Conservation (phyloP, 495 filamentous ascomycete species). For the Aspergillus ellipticus region DNA sequence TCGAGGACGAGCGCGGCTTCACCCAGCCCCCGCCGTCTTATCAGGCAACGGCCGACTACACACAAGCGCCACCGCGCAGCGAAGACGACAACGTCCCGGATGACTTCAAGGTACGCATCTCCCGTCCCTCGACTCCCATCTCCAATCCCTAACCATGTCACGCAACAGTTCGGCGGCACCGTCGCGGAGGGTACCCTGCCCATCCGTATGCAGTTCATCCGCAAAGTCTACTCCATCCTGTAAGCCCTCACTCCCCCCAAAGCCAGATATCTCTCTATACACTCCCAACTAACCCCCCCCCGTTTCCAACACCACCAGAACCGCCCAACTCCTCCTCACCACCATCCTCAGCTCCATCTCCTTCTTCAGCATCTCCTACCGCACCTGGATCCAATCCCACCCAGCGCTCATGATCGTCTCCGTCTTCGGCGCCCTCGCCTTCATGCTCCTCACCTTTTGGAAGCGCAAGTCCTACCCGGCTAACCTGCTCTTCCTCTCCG, state of each 20-base stretch:
- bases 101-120: slow-evolving; percentile 78
- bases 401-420: slow-evolving; percentile 81
- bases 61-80: slow-evolving; percentile 65
- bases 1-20: slow-evolving; percentile 61
- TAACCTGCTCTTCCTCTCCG: slow-evolving; percentile 88
- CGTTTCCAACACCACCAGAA: slow-evolving; percentile 42
- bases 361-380: slow-evolving; percentile 79
- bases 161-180: slow-evolving; percentile 71
- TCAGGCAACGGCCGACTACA: slow-evolving; percentile 42
- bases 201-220: slow-evolving; percentile 96
- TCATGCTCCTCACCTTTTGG: slow-evolving; percentile 91
- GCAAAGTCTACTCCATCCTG: slow-evolving; percentile 87
- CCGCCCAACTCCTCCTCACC: slow-evolving; percentile 84
- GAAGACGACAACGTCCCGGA: slow-evolving; percentile 91
- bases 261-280: not conserved
- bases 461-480: slow-evolving; percentile 95
- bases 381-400: slow-evolving; percentile 80
- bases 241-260: too few species aligned
- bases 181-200: slow-evolving; percentile 91
- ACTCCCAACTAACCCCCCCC: slow-evolving; percentile 9
- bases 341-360: slow-evolving; percentile 73
- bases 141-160: slow-evolving; percentile 9
- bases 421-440: slow-evolving; percentile 72
- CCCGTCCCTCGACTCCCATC: not conserved
- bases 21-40: slow-evolving; percentile 79